Percentiles rank a stretch among this genome's conserved stretches.
Evolutionary conservation across 768 basidiomycete genomes (phyloP).

Genomic region (Kwoniella dendrophila): DNA sequence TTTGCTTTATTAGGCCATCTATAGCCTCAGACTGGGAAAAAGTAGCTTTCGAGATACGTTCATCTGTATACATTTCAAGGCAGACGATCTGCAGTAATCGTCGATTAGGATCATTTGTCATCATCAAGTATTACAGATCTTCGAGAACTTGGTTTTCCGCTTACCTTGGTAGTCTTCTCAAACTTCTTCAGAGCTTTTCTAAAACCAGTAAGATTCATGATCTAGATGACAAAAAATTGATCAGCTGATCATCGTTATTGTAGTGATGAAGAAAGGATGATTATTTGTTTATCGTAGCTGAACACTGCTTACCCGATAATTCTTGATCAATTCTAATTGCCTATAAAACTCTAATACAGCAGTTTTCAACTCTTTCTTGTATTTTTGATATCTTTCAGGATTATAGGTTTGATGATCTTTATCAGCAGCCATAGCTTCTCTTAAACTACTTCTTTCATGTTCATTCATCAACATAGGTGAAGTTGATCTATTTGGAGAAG

Average conservation of each 20-base stretch:
- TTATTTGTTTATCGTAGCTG: constrained; percentile 3
- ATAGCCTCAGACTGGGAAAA: constrained; percentile 69
- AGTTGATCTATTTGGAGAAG: constrained; percentile 7
- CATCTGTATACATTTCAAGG: constrained; percentile 75
- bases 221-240: constrained; percentile 57
- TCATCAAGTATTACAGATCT: too few relatives aligned
- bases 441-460: constrained; percentile 17
- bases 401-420: constrained; percentile 57
- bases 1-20: constrained; percentile 69
- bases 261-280: too few relatives aligned
- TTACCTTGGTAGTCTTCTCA: constrained; percentile 77
- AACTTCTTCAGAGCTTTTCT: constrained; percentile 80
- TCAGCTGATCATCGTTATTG: too few relatives aligned
- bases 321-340: constrained; percentile 79
- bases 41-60: constrained; percentile 71
- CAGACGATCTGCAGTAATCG: constrained; percentile 63
- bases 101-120: too few relatives aligned
- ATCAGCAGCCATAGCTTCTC: constrained; percentile 41
- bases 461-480: constrained; percentile 14
- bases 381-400: constrained; percentile 77
- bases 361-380: constrained; percentile 81
- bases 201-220: constrained; percentile 87
- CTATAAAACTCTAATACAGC: constrained; percentile 86
- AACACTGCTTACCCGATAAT: constrained; percentile 72
- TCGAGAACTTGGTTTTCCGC: neutral